Evolutionary conservation across 2,329 filamentous ascomycete species (phyloP).

Genomic region (Talaromyces sp.): DNA sequence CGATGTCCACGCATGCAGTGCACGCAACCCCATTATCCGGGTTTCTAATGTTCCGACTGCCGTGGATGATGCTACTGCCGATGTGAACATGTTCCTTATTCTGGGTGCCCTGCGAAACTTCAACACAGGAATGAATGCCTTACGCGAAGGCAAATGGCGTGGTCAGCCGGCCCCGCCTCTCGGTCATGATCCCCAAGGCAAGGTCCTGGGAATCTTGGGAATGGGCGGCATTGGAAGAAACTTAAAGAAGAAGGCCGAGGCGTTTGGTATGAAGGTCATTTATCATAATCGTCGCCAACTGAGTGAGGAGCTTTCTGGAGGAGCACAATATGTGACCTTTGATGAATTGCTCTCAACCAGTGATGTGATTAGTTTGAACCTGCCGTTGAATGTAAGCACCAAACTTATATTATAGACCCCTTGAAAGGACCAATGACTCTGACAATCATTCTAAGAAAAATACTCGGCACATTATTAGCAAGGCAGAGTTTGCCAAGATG

Average conservation of each 20-base stretch:
- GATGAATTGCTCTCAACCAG: conserved; percentile 70
- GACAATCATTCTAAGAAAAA: conserved; percentile 55
- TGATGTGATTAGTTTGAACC: conserved; percentile 78
- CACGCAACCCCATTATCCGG: conserved; percentile 59
- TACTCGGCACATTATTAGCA: conserved; percentile 76
- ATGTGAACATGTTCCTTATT: conserved; percentile 78
- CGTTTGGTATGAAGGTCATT: conserved; percentile 73
- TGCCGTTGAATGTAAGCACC: conserved; percentile 74
- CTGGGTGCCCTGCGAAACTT: conserved; percentile 78
- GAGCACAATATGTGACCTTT: conserved; percentile 60
- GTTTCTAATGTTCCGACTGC: conserved; percentile 83
- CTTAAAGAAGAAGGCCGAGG: conserved; percentile 71
- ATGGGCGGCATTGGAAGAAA: conserved; percentile 86
- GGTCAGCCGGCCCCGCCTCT: conserved; percentile 53
- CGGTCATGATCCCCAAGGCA: conserved; percentile 78
- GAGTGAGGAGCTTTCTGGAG: conserved; percentile 51
- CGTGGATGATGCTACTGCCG: conserved; percentile 81
- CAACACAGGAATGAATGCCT: conserved; percentile 64
- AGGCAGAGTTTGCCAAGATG: conserved; percentile 72
- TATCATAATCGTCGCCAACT: conserved; percentile 74
- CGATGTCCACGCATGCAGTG: conserved; percentile 71
- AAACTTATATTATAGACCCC: too few relatives aligned
- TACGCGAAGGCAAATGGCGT: conserved; percentile 70
- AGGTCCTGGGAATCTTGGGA: conserved; percentile 76
- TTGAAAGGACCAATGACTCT: background rate